phyloP scores from a whole-genome alignment of 805 yeast species.

The Lachancea fermentati region DNA sequence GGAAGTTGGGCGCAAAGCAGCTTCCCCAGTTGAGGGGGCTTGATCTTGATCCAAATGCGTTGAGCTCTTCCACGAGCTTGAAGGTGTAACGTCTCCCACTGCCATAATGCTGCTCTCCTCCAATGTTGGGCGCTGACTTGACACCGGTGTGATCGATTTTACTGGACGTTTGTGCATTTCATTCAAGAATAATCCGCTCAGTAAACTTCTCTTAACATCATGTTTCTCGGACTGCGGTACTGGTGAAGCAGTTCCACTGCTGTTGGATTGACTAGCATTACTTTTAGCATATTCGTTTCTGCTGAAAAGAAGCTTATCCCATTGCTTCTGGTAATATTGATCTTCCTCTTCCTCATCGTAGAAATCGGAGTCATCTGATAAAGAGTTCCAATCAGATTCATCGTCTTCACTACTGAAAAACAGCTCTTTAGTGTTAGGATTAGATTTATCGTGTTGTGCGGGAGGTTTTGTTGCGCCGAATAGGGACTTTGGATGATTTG shows the following conservation, averaged over 20 bases:
- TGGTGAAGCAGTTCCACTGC: constrained; percentile 2
- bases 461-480: constrained; percentile 5
- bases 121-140: constrained; percentile 12
- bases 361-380: constrained; percentile 23
- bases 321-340: constrained; percentile 27
- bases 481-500: constrained; percentile 6
- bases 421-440: constrained; percentile 15
- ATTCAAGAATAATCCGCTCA: constrained; percentile 28
- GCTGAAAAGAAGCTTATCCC: constrained; percentile 28
- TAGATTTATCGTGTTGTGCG: constrained; percentile 3
- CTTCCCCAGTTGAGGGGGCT: background rate
- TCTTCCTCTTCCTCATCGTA: constrained; percentile 30
- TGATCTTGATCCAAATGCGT: constrained; percentile 1
- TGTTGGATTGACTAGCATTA: constrained; percentile 1
- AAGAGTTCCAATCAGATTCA: constrained; percentile 31
- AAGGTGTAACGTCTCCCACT: constrained; percentile 27
- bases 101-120: constrained; percentile 24
- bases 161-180: constrained; percentile 12
- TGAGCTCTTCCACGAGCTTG: constrained; percentile 7
- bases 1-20: constrained; percentile 4
- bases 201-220: constrained; percentile 24
- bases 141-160: constrained; percentile 6
- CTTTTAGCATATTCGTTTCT: constrained; percentile 10
- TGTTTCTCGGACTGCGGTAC: constrained; percentile 10
- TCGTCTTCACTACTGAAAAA: constrained; percentile 33